Conservation (phyloP, 2,329 filamentous ascomycete genomes). For the Fusarium buharicum region DNA sequence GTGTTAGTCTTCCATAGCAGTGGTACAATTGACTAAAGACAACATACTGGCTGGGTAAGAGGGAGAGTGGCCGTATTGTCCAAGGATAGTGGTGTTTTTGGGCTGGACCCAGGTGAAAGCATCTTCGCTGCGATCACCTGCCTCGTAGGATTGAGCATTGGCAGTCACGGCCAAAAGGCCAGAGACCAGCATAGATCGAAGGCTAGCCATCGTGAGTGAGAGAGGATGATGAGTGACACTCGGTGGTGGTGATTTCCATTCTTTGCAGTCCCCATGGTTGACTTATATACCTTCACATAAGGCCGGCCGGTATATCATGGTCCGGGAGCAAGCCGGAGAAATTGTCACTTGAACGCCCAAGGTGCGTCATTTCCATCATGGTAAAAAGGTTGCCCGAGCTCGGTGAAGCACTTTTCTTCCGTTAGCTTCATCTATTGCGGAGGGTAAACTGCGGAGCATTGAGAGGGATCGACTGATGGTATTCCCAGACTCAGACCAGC, state of each 20-base stretch:
- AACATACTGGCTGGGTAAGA: slow-evolving; percentile 53
- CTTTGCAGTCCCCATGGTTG: background rate
- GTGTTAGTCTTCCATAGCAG: slow-evolving; percentile 11
- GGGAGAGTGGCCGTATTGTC: slow-evolving; percentile 53
- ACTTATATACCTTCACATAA: slow-evolving; percentile 27
- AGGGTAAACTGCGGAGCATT: slow-evolving; percentile 17
- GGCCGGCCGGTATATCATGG: background rate
- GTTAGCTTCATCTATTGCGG: slow-evolving; percentile 16
- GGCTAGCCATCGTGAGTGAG: slow-evolving; percentile 34
- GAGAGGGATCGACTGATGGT: slow-evolving; percentile 27
- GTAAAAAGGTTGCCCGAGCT: slow-evolving; percentile 18
- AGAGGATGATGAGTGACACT: slow-evolving; percentile 4
- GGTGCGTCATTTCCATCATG: slow-evolving; percentile 32
- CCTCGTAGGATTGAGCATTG: slow-evolving; percentile 44
- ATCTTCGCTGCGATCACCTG: slow-evolving; percentile 39
- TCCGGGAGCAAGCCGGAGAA: slow-evolving; percentile 2
- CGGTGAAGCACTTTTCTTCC: slow-evolving; percentile 5
- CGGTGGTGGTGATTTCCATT: slow-evolving; percentile 21
- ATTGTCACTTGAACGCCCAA: background rate
- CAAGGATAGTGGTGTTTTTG: slow-evolving; percentile 54
- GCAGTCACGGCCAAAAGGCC: slow-evolving; percentile 46
- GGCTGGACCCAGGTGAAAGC: slow-evolving; percentile 55
- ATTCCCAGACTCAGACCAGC: slow-evolving; percentile 27
- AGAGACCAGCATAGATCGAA: slow-evolving; percentile 52
- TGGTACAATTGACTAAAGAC: background rate